Base-by-base conservation (phyloP, 2,329 filamentous ascomycete genomes). In the Cladosporium phlei region DNA sequence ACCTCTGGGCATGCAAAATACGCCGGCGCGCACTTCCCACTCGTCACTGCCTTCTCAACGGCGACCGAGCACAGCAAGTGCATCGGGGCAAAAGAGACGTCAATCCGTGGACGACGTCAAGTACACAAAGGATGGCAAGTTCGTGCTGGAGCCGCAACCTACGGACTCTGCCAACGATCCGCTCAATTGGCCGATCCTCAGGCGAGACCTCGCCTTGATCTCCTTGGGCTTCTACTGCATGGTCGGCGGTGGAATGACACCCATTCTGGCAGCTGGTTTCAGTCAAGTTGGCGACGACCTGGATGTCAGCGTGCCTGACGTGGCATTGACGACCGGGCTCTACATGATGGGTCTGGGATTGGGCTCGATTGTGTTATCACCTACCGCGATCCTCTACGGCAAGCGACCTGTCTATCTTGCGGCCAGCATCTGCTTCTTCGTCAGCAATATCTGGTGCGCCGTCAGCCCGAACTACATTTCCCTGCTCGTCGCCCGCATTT, bases 281-380 rank as follows among this genome's bases (percentile, higher is more conserved):
- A 83, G 82, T 24, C 73, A 94, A 33, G 85, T 97, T 10, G 84
- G 89, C 1, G 53, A 74, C 1, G 77, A 75, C 2, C 84, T 85
- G 61, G 51, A 76, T 50, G 79, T 95, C 17, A 74, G 79, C 0
- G 80, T 86, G 12, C 78, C 88, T 22, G 69, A 78, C 42, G 88
- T 96, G 3, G 84, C 91, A 2, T 74, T 95, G 48, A 97, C 91
- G 0, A 95, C 90, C 0, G 90, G 90, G 1, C 70, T 96, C 11
- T 96, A 88, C 69, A 96, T 97, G 90, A 76, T 95, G 78, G 93
- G 93, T 0, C 71, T 97, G 29, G 91, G 90, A 1, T 58, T 96
- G 1, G 91, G 91, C 2, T 88, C 83, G 14, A 83, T 96, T 5
- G 62, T 97, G 43, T 83, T 86, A 58, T 93, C 87, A 0, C 93